These are phyloP conservation scores for Nannizzia gypsea DNA, from an alignment of 2,329 filamentous ascomycete genomes.

Conservation along the genomic window DNA sequence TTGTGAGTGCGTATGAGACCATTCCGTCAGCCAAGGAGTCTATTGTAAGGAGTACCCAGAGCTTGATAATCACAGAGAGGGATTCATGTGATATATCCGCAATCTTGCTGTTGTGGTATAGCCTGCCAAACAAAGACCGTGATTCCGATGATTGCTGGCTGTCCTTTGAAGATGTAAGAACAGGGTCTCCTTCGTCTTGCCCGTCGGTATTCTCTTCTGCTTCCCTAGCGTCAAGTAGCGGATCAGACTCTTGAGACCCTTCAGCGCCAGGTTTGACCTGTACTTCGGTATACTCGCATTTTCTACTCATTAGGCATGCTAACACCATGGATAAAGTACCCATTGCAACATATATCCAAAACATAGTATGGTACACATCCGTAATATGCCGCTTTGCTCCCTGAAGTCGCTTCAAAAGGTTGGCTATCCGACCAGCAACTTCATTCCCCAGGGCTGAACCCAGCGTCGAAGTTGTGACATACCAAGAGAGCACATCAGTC, in stretches of 20 bases:
- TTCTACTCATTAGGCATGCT: not conserved
- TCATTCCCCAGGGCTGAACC: not conserved
- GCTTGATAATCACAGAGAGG: not conserved
- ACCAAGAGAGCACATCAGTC: not conserved
- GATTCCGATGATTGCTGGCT: not conserved
- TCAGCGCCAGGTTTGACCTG: not conserved
- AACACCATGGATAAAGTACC: not conserved
- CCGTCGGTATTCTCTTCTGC: not conserved
- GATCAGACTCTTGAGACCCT: not conserved
- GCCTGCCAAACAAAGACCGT: not conserved
- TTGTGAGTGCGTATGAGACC: not conserved
- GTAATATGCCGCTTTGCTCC: not conserved
- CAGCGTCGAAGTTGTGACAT: not conserved
- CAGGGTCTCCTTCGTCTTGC: not conserved
- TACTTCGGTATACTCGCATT: not conserved
- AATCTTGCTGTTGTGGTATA: not conserved
- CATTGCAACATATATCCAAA: not conserved
- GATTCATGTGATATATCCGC: not conserved
- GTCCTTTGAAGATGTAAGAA: not conserved
- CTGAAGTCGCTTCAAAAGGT: not conserved
- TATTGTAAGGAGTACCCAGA: not conserved
- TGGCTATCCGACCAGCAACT: not conserved
- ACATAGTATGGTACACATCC: not conserved
- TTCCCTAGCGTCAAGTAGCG: not conserved
- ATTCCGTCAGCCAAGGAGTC: not conserved